Evolutionary conservation across 805 yeast species (phyloP), one percentile per base, ranked within the genome.

Genomic region (Myxozyma geophila): DNA sequence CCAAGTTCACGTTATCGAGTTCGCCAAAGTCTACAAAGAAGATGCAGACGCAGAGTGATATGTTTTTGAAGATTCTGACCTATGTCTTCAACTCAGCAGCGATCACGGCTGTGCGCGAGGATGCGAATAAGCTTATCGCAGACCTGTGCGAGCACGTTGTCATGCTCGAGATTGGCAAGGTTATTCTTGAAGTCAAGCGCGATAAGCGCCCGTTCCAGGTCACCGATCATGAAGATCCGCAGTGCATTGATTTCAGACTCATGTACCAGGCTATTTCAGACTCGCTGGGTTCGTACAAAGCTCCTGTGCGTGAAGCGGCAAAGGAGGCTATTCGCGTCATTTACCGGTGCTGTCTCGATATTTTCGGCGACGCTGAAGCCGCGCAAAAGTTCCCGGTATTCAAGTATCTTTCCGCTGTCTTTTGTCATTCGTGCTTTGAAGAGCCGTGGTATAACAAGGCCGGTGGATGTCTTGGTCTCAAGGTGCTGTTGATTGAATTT

Each of bases 351-450:
- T 85, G 96, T 13, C 81, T 82, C 0, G 74, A 82, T 0, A 74
- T 95, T 0, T 90, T 91, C 76, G 96, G 93, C 0, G 77, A 82
- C 0, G 80, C 81, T 1, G 89, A 86, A 19, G 83, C 85, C 52
- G 87, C 90, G 0, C 80, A 88, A 63, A 82, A 85, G 58, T 88
- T 90, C 60, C 90, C 96, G 1, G 81, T 92, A 43, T 83, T 92
- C 68, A 83, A 95, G 63, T 82, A 87, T 7, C 79, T 93, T 79
- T 86, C 90, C 69, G 87, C 90, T 56, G 87, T 87, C 58, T 88
- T 96, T 71, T 86, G 95, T 50, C 99, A 96, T 72, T 84, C 90
- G 51, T 92, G 98, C 76, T 95, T 89, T 73, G 96, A 90, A 66
- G 97, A 90, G 74, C 87, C 86, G 41, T 93, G 89, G 76, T 90